A percentile compares a stretch with the other conserved stretches of the same genome.
Evolutionary conservation across 2,329 filamentous ascomycete species (phyloP).

Genomic region (Tolypocladium ovalisporum): DNA sequence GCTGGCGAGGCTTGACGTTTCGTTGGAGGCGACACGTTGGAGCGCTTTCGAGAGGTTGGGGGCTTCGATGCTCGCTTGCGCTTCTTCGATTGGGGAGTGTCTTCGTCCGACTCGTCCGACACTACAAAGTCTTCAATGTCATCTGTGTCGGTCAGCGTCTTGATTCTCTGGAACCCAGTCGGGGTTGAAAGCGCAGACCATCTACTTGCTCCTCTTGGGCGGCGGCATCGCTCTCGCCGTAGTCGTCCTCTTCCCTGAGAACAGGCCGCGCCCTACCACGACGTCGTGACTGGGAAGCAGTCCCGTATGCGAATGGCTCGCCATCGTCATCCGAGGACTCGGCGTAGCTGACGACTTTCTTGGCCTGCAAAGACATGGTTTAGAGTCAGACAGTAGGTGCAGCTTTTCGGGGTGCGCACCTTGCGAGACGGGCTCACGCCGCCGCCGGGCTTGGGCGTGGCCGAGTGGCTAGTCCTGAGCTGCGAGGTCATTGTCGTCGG

Average conservation of each 20-base stretch:
- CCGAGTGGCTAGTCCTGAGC: constrained; percentile 10
- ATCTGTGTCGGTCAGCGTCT: constrained; percentile 22
- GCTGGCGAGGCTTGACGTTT: constrained; percentile 23
- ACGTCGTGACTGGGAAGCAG: constrained; percentile 25
- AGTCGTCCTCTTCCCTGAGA: constrained; percentile 58
- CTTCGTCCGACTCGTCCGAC: constrained; percentile 72
- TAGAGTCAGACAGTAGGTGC: not conserved
- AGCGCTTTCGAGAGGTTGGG: constrained; percentile 48
- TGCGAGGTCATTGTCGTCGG: constrained; percentile 15
- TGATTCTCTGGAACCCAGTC: no score
- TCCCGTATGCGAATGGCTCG: constrained; percentile 50
- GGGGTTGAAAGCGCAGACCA: constrained; percentile 25
- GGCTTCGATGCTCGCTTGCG: constrained; percentile 56
- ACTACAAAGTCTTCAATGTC: constrained; percentile 85
- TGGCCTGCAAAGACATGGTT: constrained; percentile 24
- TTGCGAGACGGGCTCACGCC: constrained; percentile 71
- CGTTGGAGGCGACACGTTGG: constrained; percentile 36
- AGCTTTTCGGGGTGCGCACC: constrained; percentile 31
- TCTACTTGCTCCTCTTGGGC: constrained; percentile 54
- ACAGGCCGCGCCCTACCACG: constrained; percentile 42
- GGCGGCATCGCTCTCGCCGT: constrained; percentile 55
- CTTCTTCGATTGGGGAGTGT: constrained; percentile 51
- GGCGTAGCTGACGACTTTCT: constrained; percentile 62
- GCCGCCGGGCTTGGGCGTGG: constrained; percentile 14
- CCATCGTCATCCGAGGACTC: constrained; percentile 77